phyloP scores from a whole-genome alignment of 2,329 filamentous ascomycete genomes.

The Diaporthe eres region DNA sequence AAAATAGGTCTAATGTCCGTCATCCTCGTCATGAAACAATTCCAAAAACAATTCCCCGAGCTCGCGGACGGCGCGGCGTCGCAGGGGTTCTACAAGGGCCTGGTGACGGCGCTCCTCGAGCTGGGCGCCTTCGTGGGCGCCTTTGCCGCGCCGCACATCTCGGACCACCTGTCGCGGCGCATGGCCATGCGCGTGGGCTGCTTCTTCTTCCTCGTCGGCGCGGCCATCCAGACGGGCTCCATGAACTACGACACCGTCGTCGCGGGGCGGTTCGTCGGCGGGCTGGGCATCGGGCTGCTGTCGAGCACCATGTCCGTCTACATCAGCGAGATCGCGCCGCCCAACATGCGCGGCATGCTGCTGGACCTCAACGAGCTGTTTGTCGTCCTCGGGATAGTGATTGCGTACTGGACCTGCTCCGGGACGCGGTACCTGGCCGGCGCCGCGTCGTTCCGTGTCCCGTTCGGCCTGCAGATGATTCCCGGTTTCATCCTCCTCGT shows the following conservation, averaged over 20 bases:
- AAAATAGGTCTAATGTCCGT: slow-evolving; percentile 26
- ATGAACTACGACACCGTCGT: slow-evolving; percentile 62
- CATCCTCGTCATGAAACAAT: slow-evolving; percentile 34
- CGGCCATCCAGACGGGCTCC: slow-evolving; percentile 66
- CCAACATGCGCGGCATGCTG: slow-evolving; percentile 48
- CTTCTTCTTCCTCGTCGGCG: slow-evolving; percentile 67
- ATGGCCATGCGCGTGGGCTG: slow-evolving; percentile 65
- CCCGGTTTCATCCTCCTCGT: slow-evolving; percentile 49
- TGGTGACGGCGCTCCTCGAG: slow-evolving; percentile 61
- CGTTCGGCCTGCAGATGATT: slow-evolving; percentile 58
- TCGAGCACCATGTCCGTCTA: slow-evolving; percentile 57
- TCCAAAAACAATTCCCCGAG: slow-evolving; percentile 28
- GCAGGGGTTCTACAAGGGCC: slow-evolving; percentile 35
- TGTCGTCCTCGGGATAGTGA: slow-evolving; percentile 51
- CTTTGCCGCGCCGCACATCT: slow-evolving; percentile 66
- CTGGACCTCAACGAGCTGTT: slow-evolving; percentile 51
- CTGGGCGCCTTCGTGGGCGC: slow-evolving; percentile 71
- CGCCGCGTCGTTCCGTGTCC: slow-evolving; percentile 54
- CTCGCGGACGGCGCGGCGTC: slow-evolving; percentile 24
- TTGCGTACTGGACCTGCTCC: slow-evolving; percentile 48
- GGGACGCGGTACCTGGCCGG: slow-evolving; percentile 45
- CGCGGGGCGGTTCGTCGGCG: slow-evolving; percentile 69
- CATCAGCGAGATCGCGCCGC: slow-evolving; percentile 51
- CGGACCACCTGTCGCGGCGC: slow-evolving; percentile 67
- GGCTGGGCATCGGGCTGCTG: slow-evolving; percentile 65